Base-by-base conservation (phyloP, 148 eudicot genomes). In the Talinum fruticosum region DNA sequence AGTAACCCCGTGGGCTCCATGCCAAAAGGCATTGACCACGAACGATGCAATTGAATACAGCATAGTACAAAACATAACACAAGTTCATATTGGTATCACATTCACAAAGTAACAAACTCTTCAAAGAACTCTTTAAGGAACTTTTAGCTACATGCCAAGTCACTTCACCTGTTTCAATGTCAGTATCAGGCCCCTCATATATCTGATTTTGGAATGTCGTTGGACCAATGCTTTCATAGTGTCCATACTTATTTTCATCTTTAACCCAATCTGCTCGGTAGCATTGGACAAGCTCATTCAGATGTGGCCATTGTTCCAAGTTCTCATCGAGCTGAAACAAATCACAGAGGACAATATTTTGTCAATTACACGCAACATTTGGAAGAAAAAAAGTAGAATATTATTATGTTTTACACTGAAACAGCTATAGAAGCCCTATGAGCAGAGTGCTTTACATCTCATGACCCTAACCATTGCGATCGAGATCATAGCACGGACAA, bases 301-400 rank as follows among this genome's bases (percentile, higher is more conserved):
- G 82, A 90, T 96, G 99, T 59, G 99, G 99, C 98, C 97, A 96
- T 83, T 91, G 99, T 81, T 93, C 99, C 90, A 96, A 83, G 79
- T 96, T 92, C 75, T 93, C 93, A 73, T 96, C 99, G 78, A 91
- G 90, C 99, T 96, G 89, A 45, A 82, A 74, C 6, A 33, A 36
- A n/a, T 6, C 49, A 73, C 61, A 76, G 21, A 72, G 65, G 23
- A 61, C 18, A 45, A 47, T 49, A 35, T n/a, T 21, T 38, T 44
- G 30, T 16, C 76, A 61, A 69, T 53, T 18, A 6, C 28, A 67
- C 8, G 34, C 5, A 36, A 26, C 15, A 35, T 44, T 51, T 18
- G 34, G 28, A 51, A 2, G 15, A 59, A 1, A n/a, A 36, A 12
- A 6, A 10, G 23, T 36, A 33, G 21, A 24, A 57, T 33, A 34